phyloP scores from a whole-genome alignment of 1,139 yeast species.

The Kodamaea ohmeri region DNA sequence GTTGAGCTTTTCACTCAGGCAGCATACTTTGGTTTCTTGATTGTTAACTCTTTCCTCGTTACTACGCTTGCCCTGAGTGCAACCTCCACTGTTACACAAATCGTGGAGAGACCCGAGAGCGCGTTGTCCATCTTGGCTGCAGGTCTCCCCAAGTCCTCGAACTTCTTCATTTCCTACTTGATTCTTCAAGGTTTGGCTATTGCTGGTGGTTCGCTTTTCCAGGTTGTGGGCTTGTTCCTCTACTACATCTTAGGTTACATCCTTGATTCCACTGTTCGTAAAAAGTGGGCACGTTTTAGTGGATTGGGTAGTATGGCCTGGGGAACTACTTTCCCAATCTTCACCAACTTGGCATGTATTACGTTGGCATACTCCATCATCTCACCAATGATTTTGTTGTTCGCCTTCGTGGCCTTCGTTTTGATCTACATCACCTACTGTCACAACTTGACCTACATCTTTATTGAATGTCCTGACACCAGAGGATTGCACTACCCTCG shows the following conservation, averaged over 20 bases:
- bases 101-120: constrained; percentile 58
- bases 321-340: constrained; percentile 89
- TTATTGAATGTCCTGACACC: constrained; percentile 58
- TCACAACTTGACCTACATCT: constrained; percentile 76
- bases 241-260: constrained; percentile 66
- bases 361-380: constrained; percentile 76
- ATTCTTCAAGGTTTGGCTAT: constrained; percentile 80
- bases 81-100: constrained; percentile 65
- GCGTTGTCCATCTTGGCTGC: constrained; percentile 70
- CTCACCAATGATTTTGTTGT: constrained; percentile 69
- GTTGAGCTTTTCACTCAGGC: constrained; percentile 74
- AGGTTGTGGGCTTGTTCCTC: constrained; percentile 67
- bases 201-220: constrained; percentile 78
- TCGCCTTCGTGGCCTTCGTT: constrained; percentile 66
- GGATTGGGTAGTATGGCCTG: constrained; percentile 64
- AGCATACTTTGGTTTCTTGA: constrained; percentile 69
- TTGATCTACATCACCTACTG: constrained; percentile 75
- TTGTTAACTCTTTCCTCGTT: constrained; percentile 67
- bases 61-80: constrained; percentile 73
- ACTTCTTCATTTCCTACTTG: constrained; percentile 73
- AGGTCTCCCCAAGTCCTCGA: constrained; percentile 85
- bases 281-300: constrained; percentile 74
- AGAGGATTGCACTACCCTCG: constrained; percentile 86
- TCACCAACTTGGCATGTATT: constrained; percentile 80
- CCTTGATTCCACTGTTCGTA: constrained; percentile 80